These are phyloP conservation scores for Keithomyces neogunnii DNA, from an alignment of 2,329 filamentous ascomycete genomes.

Conservation along the genomic window DNA sequence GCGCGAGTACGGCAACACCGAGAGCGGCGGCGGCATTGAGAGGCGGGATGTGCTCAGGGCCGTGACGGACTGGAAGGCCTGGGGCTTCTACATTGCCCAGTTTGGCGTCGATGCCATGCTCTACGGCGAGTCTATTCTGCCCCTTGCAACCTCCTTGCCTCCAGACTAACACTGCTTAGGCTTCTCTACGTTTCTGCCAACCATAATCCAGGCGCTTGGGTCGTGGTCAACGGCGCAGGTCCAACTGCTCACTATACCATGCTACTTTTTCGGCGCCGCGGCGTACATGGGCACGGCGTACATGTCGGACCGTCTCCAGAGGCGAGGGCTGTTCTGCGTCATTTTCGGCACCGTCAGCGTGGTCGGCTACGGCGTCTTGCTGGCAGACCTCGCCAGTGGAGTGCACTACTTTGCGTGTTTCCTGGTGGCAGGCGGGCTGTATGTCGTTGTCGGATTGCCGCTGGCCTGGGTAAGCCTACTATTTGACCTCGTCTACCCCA, in stretches of 20 bases:
- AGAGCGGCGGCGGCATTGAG: constrained; percentile 35
- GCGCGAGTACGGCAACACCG: constrained; percentile 39
- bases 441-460: constrained; percentile 48
- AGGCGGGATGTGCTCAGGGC: constrained; percentile 57
- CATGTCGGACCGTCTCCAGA: constrained; percentile 59
- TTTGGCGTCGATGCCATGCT: constrained; percentile 71
- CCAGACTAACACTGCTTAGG: constrained; percentile 29
- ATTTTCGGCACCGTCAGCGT: constrained; percentile 55
- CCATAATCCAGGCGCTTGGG: constrained; percentile 65
- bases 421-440: constrained; percentile 66
- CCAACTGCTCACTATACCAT: constrained; percentile 71
- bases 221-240: constrained; percentile 54
- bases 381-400: constrained; percentile 49
- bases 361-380: constrained; percentile 59
- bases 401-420: constrained; percentile 71
- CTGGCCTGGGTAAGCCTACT: constrained; percentile 38
- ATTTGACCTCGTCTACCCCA: constrained; percentile 8
- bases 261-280: constrained; percentile 64
- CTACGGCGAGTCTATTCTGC: constrained; percentile 37
- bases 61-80: constrained; percentile 69
- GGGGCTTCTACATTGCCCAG: constrained; percentile 58
- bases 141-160: neutral
- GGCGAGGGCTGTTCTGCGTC: constrained; percentile 55
- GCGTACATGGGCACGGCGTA: constrained; percentile 59
- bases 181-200: constrained; percentile 70